Conservation (phyloP, 2,329 filamentous ascomycete genomes). For the Scedosporium boydii region DNA sequence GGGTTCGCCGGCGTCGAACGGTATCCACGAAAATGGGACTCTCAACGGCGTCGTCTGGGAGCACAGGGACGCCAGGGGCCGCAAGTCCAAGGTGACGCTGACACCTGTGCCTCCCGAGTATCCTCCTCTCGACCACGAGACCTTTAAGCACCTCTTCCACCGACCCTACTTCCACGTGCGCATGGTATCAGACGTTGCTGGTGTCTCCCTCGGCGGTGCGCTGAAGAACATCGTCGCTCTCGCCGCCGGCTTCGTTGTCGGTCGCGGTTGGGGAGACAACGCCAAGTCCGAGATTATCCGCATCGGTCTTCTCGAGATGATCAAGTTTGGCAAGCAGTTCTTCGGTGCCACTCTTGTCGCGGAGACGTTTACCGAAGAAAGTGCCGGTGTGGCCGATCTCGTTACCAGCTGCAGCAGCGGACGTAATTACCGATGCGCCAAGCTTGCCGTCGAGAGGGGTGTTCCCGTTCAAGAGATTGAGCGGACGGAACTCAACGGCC, state of each 20-base stretch:
- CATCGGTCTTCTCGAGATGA: slow-evolving; percentile 90
- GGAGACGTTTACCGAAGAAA: slow-evolving; percentile 92
- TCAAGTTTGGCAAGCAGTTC: slow-evolving; percentile 89
- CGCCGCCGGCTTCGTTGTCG: slow-evolving; percentile 89
- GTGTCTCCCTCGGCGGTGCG: slow-evolving; percentile 87
- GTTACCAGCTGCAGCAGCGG: slow-evolving; percentile 91
- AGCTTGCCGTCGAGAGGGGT: slow-evolving; percentile 71
- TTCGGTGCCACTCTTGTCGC: slow-evolving; percentile 74
- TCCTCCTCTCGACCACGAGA: slow-evolving; percentile 74
- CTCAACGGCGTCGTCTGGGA: slow-evolving; percentile 43
- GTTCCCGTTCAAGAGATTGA: slow-evolving; percentile 82
- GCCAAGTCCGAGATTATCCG: slow-evolving; percentile 99
- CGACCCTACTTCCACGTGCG: slow-evolving; percentile 96
- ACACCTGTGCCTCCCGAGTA: slow-evolving; percentile 72
- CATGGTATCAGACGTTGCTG: slow-evolving; percentile 89
- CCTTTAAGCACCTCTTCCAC: slow-evolving; percentile 82
- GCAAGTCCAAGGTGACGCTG: slow-evolving; percentile 59
- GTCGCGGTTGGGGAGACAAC: slow-evolving; percentile 95
- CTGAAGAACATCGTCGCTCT: slow-evolving; percentile 96
- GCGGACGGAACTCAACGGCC: slow-evolving; percentile 81
- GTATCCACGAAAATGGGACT: slow-evolving; percentile 32
- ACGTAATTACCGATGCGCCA: slow-evolving; percentile 89
- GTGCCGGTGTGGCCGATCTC: slow-evolving; percentile 86
- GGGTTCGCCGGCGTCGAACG: slow-evolving; percentile 34
- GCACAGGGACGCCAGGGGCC: slow-evolving; percentile 61